Base-by-base conservation (phyloP, 2,329 filamentous ascomycete species). In the Sporothrix dimorphospora region DNA sequence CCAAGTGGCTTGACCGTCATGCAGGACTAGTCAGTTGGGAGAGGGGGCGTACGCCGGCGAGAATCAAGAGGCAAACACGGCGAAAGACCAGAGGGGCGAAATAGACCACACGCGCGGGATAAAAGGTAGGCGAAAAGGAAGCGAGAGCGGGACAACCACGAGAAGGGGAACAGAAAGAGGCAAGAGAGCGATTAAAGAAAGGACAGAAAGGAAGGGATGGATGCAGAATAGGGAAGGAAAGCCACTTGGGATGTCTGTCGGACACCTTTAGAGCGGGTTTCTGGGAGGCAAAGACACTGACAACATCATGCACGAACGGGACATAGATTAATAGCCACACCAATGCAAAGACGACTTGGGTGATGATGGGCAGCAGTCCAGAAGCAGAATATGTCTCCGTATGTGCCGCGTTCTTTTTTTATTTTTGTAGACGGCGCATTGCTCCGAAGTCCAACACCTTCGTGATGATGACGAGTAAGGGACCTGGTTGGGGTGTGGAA, bases 251-350 rank as follows among this genome's bases (percentile, higher is more conserved):
- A 21, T 7, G 38, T 45, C 40, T 16, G 5, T 45, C 11, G 4
- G 40, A 34, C 12, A 38, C 9, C 38, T 38, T 27, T 45, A 1
- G 16, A 19, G 53, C 6, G 40, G 19, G 2, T 38, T 27, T 9
- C 2, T 2, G 16, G 14, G 19, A 67, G 27, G 24, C 16, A 38
- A 27, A 53, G 30, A n/a, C 16, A 34, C 42, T 66, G 24, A 14
- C 42, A 24, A 21, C 16, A 66, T 68, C 30, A 68, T 68, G 65
- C 65, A 68, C 47, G 47, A 49, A 69, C 67, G 67, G 67, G 67
- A 69, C 21, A 69, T 57, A 69, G 51, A 69, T 69, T 42, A 57
- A 45, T 21, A 69, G 67, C 67, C 67, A 69, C 67, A 69, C 67
- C 67, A 40, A n/a, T 11, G 24, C 14, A 3, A 14, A 24, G 38